Base-by-base conservation (phyloP, 139 green algal species). In the Astrephomene gubernaculifera region DNA sequence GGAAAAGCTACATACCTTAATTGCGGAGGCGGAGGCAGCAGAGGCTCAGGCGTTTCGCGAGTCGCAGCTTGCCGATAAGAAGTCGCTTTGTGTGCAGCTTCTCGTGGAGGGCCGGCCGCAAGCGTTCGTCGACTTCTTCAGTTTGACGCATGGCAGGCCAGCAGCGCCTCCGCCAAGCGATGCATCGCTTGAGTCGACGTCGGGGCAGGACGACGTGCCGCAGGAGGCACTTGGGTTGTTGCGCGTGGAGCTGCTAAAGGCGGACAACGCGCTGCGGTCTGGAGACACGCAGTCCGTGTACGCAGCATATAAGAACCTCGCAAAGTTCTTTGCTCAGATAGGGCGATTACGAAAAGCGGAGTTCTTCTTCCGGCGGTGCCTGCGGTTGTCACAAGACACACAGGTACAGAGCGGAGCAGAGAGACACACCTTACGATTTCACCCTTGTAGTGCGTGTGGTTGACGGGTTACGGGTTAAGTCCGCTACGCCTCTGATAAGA, bases 111-210 rank as follows among this genome's bases (percentile, higher is more conserved):
- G 91, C 1, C 73, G 87, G 44, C 86, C 91, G 12, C 85, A 90
- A 31, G 91, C 91, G 3, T 94, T 92, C 71, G 80, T 92, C 10
- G 91, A 94, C 57, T 94, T 94, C 79, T 94, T 92, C 86, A 81
- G 81, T 31, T 83, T 94, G 17, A 92, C 83, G 0, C 85, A 92
- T 29, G 54, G 25, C 44, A 27, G 38, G 1, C 12, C n/a, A 36
- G 36, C 63, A 24, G 22, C 54, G 10, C 44, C 33, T 19, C 6
- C 2, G 19, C 54, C 43, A 8, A 33, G 70, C 38, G 49, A 41
- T 12, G 64, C 35, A 65, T 21, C 41, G 67, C 31, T 29, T n/a
- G 79, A 84, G 79, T 57, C 81, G 35, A 73, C 64, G 49, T 68
- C 36, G 22, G 68, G 36, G 10, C 36, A 88, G 68, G 64, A 84